phyloP scores from a whole-genome alignment of 108 stramenopile genomes.

The Skeletonema potamos region DNA sequence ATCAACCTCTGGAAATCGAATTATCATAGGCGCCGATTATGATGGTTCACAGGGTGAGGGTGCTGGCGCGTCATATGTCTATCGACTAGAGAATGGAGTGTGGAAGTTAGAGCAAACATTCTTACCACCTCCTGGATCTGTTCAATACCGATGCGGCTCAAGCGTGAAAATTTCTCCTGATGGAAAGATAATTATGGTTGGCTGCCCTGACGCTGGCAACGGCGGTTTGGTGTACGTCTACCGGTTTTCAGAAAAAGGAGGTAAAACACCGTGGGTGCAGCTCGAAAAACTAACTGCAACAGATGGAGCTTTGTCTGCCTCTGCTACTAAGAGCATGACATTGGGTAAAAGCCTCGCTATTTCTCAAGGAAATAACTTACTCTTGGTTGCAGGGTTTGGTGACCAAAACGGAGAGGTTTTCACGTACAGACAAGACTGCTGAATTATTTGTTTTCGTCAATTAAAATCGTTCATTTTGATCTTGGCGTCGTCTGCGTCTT shows the following conservation, averaged over 20 bases:
- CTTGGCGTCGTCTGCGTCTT: constrained; percentile 1
- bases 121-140: constrained; percentile 10
- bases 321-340: not conserved
- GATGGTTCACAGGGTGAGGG: constrained; percentile 25
- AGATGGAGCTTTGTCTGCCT: not conserved
- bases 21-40: constrained; percentile 32
- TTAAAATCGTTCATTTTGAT: not conserved
- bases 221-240: constrained; percentile 31
- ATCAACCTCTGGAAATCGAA: constrained; percentile 17
- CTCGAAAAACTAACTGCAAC: constrained; percentile 7
- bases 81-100: constrained; percentile 23
- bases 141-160: constrained; percentile 14
- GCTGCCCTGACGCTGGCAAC: constrained; percentile 15
- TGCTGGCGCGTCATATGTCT: constrained; percentile 27
- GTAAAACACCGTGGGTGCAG: constrained; percentile 11
- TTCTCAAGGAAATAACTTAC: constrained; percentile 5
- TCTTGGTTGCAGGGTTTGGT: constrained; percentile 20
- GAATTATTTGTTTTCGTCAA: not conserved
- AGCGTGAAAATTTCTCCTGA: constrained; percentile 28
- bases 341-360: constrained; percentile 22
- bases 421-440: constrained; percentile 32
- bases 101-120: constrained; percentile 31
- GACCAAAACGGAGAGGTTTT: constrained; percentile 17
- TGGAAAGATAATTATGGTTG: constrained; percentile 27
- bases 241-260: constrained; percentile 5